Evolutionary conservation across 208 protist genomes (phyloP).

Genomic region (Crithidia sp.): DNA sequence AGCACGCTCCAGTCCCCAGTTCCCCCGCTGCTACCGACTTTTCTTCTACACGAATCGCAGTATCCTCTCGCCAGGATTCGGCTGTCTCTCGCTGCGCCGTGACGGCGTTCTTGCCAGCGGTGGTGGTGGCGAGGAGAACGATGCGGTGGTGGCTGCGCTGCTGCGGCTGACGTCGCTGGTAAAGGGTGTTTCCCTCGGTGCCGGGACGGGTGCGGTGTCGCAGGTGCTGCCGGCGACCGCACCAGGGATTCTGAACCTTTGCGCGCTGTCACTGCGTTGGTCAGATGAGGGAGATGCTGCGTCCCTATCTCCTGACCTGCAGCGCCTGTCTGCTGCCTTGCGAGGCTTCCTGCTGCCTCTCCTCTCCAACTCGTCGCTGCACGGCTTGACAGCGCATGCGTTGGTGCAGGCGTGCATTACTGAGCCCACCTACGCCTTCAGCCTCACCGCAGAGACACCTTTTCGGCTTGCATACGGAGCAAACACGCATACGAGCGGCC

Average conservation of each 20-base stretch:
- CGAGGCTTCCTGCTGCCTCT: neutral
- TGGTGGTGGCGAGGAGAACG: slow-evolving; percentile 1
- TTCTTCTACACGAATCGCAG: slow-evolving; percentile 71
- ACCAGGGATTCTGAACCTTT: slow-evolving; percentile 57
- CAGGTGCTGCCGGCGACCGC: slow-evolving; percentile 52
- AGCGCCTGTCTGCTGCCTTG: neutral
- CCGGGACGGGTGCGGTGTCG: slow-evolving; percentile 35
- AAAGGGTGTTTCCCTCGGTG: slow-evolving; percentile 53
- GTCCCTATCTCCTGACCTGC: no score
- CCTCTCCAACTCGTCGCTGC: slow-evolving; percentile 23
- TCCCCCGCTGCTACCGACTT: slow-evolving; percentile 41
- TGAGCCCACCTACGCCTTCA: slow-evolving; percentile 5
- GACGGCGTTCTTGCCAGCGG: neutral
- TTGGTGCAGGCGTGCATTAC: slow-evolving; percentile 17
- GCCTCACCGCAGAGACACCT: no score
- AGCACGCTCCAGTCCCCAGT: slow-evolving; percentile 13
- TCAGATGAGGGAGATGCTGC: no score
- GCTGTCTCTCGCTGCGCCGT: slow-evolving; percentile 54
- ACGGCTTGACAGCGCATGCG: slow-evolving; percentile 18
- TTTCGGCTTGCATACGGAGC: no score
- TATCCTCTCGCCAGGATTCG: slow-evolving; percentile 77
- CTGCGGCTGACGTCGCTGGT: slow-evolving; percentile 47
- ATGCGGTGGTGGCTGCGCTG: slow-evolving; percentile 31
- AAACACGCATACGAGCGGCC: neutral
- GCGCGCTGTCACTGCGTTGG: neutral